These are phyloP conservation scores for Neoboletus subvelutipes DNA, from an alignment of 768 basidiomycete genomes.

Conservation along the genomic window DNA sequence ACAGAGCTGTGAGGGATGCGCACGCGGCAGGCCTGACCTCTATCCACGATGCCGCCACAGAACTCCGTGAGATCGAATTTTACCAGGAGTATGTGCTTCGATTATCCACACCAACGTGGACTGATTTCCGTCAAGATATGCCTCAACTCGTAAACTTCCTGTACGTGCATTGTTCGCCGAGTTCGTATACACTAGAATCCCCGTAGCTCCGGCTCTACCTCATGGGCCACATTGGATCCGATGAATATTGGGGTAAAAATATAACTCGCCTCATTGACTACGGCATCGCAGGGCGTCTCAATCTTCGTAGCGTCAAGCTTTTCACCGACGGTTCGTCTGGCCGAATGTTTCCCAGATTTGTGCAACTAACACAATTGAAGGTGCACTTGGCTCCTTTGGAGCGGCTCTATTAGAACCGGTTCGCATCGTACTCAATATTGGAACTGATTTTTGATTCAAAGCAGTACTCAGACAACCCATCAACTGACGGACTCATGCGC, in stretches of 20 bases:
- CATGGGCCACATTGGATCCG: constrained; percentile 54
- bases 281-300: constrained; percentile 52
- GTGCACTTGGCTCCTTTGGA: constrained; percentile 90
- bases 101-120: not conserved
- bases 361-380: constrained; percentile 34
- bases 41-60: constrained; percentile 78
- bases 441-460: not conserved
- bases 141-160: constrained; percentile 65
- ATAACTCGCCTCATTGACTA: constrained; percentile 61
- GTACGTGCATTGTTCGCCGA: constrained; percentile 38
- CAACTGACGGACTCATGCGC: constrained; percentile 68
- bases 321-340: constrained; percentile 63
- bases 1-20: constrained; percentile 64
- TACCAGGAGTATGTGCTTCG: constrained; percentile 53
- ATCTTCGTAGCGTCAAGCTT: constrained; percentile 68
- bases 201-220: constrained; percentile 57
- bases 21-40: constrained; percentile 79
- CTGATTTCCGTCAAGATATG: constrained; percentile 49
- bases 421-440: not conserved
- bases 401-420: constrained; percentile 79
- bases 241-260: constrained; percentile 64
- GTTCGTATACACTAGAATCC: not conserved
- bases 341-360: not conserved
- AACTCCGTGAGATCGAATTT: constrained; percentile 54
- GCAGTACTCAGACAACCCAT: constrained; percentile 73